Percentiles rank a stretch among this genome's conserved stretches.
These are phyloP conservation scores for Cucurbita ficifolia DNA, from an alignment of 306 rosid genomes.

Conservation along the genomic window DNA sequence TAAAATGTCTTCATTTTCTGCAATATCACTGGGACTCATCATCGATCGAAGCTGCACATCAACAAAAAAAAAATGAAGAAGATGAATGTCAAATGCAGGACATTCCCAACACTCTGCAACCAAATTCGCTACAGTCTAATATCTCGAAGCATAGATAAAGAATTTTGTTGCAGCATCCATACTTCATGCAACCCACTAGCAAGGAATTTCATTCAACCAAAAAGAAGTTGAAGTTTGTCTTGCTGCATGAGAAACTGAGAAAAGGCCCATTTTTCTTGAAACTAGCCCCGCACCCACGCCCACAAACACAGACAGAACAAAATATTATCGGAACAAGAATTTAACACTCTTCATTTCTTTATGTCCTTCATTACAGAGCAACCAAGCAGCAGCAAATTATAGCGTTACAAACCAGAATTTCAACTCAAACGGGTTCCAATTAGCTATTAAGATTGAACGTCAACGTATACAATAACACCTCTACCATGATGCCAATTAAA, in stretches of 20 bases:
- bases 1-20: constrained; percentile 76
- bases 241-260: background rate
- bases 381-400: background rate
- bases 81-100: background rate
- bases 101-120: background rate
- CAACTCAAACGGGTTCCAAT: background rate
- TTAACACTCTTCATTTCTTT: background rate
- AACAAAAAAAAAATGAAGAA: background rate
- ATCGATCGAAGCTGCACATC: constrained; percentile 73
- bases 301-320: background rate
- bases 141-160: background rate
- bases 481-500: background rate
- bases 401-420: background rate
- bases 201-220: background rate
- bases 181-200: background rate
- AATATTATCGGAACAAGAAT: background rate
- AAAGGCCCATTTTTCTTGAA: background rate
- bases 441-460: background rate
- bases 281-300: background rate
- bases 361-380: too few species aligned
- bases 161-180: background rate
- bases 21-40: constrained; percentile 79
- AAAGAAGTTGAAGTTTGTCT: background rate
- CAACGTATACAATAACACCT: background rate
- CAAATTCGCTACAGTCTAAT: background rate